These are phyloP conservation scores for Rhodotorula diobovata DNA, from an alignment of 768 basidiomycete genomes.

Conservation along the genomic window DNA sequence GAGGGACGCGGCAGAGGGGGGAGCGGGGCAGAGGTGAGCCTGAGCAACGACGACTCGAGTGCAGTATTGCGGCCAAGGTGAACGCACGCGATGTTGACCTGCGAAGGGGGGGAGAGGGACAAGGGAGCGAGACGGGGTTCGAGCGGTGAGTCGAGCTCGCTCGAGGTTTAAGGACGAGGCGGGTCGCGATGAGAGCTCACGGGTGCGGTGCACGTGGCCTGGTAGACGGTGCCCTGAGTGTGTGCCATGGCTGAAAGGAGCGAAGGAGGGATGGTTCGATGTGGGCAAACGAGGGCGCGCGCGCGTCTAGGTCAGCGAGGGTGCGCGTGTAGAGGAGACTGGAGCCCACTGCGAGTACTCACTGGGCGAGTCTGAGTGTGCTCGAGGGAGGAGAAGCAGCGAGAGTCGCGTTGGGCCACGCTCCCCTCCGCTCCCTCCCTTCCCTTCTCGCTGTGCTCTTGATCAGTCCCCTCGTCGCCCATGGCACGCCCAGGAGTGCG, in stretches of 20 bases:
- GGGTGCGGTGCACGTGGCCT: slow-evolving; percentile 43
- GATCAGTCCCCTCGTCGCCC: neutral
- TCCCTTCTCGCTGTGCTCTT: neutral
- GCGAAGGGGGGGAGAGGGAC: neutral
- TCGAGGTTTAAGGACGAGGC: neutral
- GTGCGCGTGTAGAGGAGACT: too few species aligned
- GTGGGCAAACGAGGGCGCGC: too few species aligned
- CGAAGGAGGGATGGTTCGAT: neutral
- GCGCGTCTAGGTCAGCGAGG: neutral
- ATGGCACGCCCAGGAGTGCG: neutral
- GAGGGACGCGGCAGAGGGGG: neutral
- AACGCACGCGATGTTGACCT: slow-evolving; percentile 10
- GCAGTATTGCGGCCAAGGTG: neutral
- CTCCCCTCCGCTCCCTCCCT: neutral
- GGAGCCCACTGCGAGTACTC: neutral
- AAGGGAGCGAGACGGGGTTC: neutral
- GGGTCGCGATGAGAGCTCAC: slow-evolving; percentile 32
- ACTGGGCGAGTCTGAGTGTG: neutral
- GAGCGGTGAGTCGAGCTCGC: neutral
- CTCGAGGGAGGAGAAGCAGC: neutral
- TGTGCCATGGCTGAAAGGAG: neutral
- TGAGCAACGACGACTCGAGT: neutral
- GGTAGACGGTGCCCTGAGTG: neutral
- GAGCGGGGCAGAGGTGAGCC: neutral
- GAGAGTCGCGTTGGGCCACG: neutral